These are phyloP conservation scores for Arthrobotrys musiformis DNA, from an alignment of 2,329 filamentous ascomycete genomes.

Conservation along the genomic window DNA sequence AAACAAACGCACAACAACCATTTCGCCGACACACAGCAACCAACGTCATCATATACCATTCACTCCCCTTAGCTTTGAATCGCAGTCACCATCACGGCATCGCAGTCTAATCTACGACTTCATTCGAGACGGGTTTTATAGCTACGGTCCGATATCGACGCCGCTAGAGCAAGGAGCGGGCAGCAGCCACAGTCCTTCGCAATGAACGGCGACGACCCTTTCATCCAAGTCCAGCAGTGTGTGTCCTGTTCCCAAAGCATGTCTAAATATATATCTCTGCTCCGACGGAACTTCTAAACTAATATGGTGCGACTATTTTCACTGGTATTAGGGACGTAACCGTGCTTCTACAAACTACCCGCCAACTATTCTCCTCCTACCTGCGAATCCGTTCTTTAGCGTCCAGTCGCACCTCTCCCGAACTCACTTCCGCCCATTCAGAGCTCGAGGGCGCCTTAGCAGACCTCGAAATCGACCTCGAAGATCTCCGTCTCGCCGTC, in stretches of 20 bases:
- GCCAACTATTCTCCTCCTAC: slow-evolving; percentile 92
- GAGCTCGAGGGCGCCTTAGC: slow-evolving; percentile 75
- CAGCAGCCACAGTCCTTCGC: slow-evolving; percentile 11
- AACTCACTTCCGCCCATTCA: slow-evolving; percentile 80
- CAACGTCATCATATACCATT: slow-evolving; percentile 36
- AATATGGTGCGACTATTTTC: slow-evolving; percentile 34
- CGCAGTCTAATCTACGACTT: neutral
- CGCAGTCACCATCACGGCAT: neutral
- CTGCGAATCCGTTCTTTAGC: slow-evolving; percentile 88
- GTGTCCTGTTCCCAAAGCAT: slow-evolving; percentile 18
- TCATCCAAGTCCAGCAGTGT: slow-evolving; percentile 60
- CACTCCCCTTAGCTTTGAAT: neutral
- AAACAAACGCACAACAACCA: slow-evolving; percentile 50
- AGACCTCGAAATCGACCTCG: slow-evolving; percentile 81
- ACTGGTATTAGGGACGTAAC: slow-evolving; percentile 78
- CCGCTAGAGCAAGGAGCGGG: slow-evolving; percentile 8
- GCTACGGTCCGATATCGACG: neutral
- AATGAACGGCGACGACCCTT: slow-evolving; percentile 59
- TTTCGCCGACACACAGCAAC: slow-evolving; percentile 11
- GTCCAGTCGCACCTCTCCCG: slow-evolving; percentile 74
- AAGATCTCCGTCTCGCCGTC: slow-evolving; percentile 87
- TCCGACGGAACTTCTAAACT: slow-evolving; percentile 31
- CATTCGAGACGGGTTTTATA: neutral
- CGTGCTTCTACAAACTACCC: slow-evolving; percentile 79
- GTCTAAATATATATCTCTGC: slow-evolving; percentile 6